Percentiles rank a stretch among this genome's conserved stretches.
phyloP scores from a whole-genome alignment of 192 early-diverging fungal species.

The Linnemannia hyalina region DNA sequence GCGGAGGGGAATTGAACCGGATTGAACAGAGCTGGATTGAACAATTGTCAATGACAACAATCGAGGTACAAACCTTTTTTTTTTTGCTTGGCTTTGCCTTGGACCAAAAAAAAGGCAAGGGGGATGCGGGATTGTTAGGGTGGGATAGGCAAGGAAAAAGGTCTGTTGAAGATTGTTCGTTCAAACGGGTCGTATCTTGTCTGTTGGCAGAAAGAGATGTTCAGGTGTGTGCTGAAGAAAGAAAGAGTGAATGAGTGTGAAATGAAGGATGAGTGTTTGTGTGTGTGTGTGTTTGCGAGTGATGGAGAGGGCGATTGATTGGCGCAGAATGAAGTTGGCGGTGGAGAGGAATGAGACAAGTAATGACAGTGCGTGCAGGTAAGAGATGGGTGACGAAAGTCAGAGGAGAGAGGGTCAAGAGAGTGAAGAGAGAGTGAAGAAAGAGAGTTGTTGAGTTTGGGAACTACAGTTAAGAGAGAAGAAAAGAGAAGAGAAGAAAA shows the following conservation, averaged over 20 bases:
- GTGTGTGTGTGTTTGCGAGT: neutral
- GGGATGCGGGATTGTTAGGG: too few species aligned
- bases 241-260: neutral
- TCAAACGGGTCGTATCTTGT: neutral
- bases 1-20: too few species aligned
- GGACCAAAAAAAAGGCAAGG: too few species aligned
- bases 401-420: neutral
- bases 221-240: neutral
- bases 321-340: too few species aligned
- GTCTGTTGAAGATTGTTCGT: neutral
- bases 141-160: neutral
- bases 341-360: too few species aligned
- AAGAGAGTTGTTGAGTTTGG: neutral
- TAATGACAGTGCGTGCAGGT: too few species aligned
- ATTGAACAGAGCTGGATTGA: too few species aligned
- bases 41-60: too few species aligned
- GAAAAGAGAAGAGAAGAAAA: too few species aligned
- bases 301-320: too few species aligned
- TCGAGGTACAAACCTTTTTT: too few species aligned
- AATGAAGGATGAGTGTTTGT: neutral
- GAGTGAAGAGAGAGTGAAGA: neutral
- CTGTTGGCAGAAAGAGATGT: neutral
- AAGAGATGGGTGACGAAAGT: neutral
- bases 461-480: neutral
- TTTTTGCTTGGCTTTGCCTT: too few species aligned